These are phyloP conservation scores for Paracorniculantispora psalliotae DNA, from an alignment of 2,329 filamentous ascomycete genomes.

Conservation along the genomic window DNA sequence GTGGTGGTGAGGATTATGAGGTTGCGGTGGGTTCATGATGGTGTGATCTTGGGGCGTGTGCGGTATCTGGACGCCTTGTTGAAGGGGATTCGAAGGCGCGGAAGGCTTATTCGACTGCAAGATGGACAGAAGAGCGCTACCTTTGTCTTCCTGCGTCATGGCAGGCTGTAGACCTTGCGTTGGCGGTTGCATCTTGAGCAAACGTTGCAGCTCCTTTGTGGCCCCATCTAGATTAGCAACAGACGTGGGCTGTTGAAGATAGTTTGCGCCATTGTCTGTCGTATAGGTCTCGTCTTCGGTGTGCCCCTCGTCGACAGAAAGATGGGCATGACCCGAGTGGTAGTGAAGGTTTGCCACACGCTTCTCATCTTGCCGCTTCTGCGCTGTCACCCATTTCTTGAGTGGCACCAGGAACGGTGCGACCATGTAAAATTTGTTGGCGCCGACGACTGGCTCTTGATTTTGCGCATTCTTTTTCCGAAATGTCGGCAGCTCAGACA, in stretches of 20 bases:
- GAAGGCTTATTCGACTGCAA: conserved; percentile 35
- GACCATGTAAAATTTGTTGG: conserved; percentile 97
- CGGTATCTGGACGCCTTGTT: conserved; percentile 27
- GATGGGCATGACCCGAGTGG: conserved; percentile 37
- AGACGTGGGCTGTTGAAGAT: conserved; percentile 27
- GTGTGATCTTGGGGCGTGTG: conserved; percentile 53
- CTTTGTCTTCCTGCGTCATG: conserved; percentile 35
- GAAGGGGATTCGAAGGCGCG: conserved; percentile 15
- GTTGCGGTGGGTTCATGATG: conserved; percentile 44
- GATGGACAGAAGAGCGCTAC: conserved; percentile 49
- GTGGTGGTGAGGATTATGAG: conserved; percentile 53
- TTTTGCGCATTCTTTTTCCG: conserved; percentile 59
- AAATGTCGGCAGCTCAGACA: conserved; percentile 81
- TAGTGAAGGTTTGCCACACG: conserved; percentile 37
- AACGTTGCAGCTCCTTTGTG: conserved; percentile 47
- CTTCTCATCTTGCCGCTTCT: conserved; percentile 66
- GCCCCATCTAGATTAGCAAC: conserved; percentile 47
- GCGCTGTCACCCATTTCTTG: conserved; percentile 85
- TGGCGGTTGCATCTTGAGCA: conserved; percentile 52
- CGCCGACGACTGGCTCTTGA: conserved; percentile 58
- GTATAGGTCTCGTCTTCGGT: conserved; percentile 58
- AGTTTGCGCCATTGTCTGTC: conserved; percentile 20
- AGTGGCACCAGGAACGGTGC: conserved; percentile 82
- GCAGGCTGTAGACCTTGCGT: conserved; percentile 42
- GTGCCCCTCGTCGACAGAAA: conserved; percentile 46